Conservation (phyloP, 2,329 filamentous ascomycete genomes). For the Hymenoscyphus occultus region DNA sequence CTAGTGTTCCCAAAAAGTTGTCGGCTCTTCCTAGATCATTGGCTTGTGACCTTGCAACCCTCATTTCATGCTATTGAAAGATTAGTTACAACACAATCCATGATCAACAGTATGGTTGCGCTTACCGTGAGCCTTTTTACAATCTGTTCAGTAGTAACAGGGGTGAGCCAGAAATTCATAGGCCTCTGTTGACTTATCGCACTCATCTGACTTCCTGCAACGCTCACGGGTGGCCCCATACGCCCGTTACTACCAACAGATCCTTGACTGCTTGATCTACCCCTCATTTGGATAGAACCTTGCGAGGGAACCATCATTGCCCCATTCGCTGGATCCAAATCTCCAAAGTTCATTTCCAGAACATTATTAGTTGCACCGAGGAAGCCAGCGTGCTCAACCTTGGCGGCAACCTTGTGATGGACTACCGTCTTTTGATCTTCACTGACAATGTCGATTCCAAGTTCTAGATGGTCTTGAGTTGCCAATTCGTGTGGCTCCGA, state of each 20-base stretch:
- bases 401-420: slow-evolving; percentile 96
- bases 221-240: slow-evolving; percentile 51
- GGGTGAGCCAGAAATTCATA: slow-evolving; percentile 80
- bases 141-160: slow-evolving; percentile 90
- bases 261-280: slow-evolving; percentile 65
- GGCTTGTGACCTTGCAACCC: slow-evolving; percentile 80
- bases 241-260: slow-evolving; percentile 61
- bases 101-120: not conserved
- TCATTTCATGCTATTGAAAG: slow-evolving; percentile 74
- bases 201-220: slow-evolving; percentile 51
- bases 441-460: slow-evolving; percentile 97
- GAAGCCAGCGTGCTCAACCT: slow-evolving; percentile 91
- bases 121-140: slow-evolving; percentile 63
- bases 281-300: slow-evolving; percentile 67
- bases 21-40: slow-evolving; percentile 81
- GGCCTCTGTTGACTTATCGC: slow-evolving; percentile 68
- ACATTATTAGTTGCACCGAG: slow-evolving; percentile 72
- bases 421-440: slow-evolving; percentile 98
- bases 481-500: slow-evolving; percentile 93
- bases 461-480: slow-evolving; percentile 85
- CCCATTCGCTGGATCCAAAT: slow-evolving; percentile 78
- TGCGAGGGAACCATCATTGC: slow-evolving; percentile 68
- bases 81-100: slow-evolving; percentile 25
- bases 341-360: slow-evolving; percentile 86
- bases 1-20: slow-evolving; percentile 73